These are phyloP conservation scores for Trypethelium eluteriae DNA, from an alignment of 495 filamentous ascomycete species.

Conservation along the genomic window DNA sequence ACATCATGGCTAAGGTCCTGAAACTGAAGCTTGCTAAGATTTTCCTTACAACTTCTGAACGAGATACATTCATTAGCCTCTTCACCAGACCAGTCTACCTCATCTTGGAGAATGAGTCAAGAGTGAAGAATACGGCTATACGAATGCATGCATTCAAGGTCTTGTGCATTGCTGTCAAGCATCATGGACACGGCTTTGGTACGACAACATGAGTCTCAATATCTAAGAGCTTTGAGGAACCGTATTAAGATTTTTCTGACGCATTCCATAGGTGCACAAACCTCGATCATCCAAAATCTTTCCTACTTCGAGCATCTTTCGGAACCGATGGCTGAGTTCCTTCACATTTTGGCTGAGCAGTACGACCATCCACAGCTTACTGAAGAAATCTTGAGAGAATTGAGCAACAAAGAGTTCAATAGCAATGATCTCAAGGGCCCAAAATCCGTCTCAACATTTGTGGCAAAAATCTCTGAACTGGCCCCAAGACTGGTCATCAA, in stretches of 20 bases:
- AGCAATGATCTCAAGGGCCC: conserved; percentile 90
- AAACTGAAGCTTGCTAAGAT: conserved; percentile 86
- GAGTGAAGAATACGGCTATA: conserved; percentile 82
- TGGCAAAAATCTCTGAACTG: conserved; percentile 92
- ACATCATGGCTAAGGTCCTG: conserved; percentile 91
- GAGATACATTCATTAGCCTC: conserved; percentile 86
- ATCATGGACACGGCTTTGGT: conserved; percentile 97
- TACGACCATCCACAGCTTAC: conserved; percentile 96
- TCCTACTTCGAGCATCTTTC: conserved; percentile 98
- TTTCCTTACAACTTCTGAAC: conserved; percentile 92
- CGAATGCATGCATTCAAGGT: conserved; percentile 97
- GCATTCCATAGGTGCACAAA: conserved; percentile 68
- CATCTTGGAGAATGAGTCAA: conserved; percentile 85
- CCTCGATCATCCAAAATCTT: conserved; percentile 91
- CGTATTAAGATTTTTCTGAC: conserved; percentile 15
- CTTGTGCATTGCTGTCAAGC: conserved; percentile 91
- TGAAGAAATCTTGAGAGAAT: conserved; percentile 86
- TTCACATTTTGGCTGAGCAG: conserved; percentile 92
- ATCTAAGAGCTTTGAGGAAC: not conserved
- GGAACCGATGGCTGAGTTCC: conserved; percentile 97
- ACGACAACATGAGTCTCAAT: conserved; percentile 17
- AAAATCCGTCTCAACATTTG: conserved; percentile 96
- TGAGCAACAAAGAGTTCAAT: conserved; percentile 96
- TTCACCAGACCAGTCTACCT: conserved; percentile 93
- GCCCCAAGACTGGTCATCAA: conserved; percentile 89